Conservation (phyloP, 108 stramenopile genomes). For the Mediolabrus comicus region DNA sequence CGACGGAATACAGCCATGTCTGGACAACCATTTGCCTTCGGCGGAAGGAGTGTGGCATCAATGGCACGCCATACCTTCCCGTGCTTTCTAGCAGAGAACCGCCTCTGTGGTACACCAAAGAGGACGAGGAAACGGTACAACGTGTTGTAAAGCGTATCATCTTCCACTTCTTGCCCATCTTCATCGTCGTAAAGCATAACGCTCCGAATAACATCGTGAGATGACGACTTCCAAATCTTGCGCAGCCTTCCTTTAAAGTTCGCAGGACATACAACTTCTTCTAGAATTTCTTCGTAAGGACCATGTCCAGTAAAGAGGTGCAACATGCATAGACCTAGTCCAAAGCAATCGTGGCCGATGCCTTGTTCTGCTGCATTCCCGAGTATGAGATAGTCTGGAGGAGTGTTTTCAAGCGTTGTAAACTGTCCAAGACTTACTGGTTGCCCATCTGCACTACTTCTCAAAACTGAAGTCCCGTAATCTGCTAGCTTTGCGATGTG, state of each 20-base stretch:
- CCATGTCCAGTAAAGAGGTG: slow-evolving; percentile 94
- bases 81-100: slow-evolving; percentile 33
- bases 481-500: slow-evolving; percentile 94
- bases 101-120: slow-evolving; percentile 78
- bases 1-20: slow-evolving; percentile 50
- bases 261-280: slow-evolving; percentile 80
- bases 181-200: slow-evolving; percentile 80
- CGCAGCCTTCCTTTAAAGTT: slow-evolving; percentile 58
- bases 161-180: slow-evolving; percentile 72
- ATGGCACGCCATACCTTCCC: slow-evolving; percentile 79
- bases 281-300: slow-evolving; percentile 98
- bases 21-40: slow-evolving; percentile 23
- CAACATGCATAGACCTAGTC: slow-evolving; percentile 91
- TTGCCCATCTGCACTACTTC: slow-evolving; percentile 73
- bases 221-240: slow-evolving; percentile 79
- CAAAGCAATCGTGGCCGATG: slow-evolving; percentile 90
- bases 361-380: slow-evolving; percentile 89
- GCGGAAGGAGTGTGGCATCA: slow-evolving; percentile 15
- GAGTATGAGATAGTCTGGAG: slow-evolving; percentile 89
- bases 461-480: slow-evolving; percentile 93
- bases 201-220: slow-evolving; percentile 66
- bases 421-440: slow-evolving; percentile 91
- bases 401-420: slow-evolving; percentile 97
- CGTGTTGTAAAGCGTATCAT: slow-evolving; percentile 89
- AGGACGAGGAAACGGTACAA: slow-evolving; percentile 93